Percentiles rank a stretch among this genome's conserved stretches.
Conservation (phyloP, 352 stramenopile genomes). For the Salisapilia sapeloensis region DNA sequence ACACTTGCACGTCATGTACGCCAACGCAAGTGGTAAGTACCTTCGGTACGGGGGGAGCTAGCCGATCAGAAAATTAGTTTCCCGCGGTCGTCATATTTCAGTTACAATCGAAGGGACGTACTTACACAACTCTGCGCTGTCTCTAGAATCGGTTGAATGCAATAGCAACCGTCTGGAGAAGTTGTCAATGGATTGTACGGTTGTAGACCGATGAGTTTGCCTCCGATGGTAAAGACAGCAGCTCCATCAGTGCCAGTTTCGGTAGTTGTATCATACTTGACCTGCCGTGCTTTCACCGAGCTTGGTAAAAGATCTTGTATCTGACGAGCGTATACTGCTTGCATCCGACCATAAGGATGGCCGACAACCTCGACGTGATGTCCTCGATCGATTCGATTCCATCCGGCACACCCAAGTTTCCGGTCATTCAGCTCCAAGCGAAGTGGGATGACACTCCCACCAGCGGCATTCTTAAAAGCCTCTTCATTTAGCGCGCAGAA, state of each 20-base stretch:
- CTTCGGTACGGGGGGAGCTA: constrained; percentile 35
- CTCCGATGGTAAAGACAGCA: constrained; percentile 34
- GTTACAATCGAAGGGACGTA: constrained; percentile 14
- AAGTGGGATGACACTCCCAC: constrained; percentile 22
- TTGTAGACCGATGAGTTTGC: constrained; percentile 38
- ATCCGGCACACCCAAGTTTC: constrained; percentile 28
- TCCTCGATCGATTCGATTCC: constrained; percentile 6
- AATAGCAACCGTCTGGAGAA: constrained; percentile 15
- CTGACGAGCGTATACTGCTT: constrained; percentile 19
- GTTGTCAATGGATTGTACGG: constrained; percentile 15
- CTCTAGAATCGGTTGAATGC: constrained; percentile 36
- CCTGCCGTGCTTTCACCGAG: constrained; percentile 24
- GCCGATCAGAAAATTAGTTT: background rate
- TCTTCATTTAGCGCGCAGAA: constrained; percentile 35
- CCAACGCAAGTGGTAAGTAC: constrained; percentile 28
- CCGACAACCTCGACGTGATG: constrained; percentile 31
- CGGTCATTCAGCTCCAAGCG: constrained; percentile 31
- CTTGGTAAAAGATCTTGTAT: constrained; percentile 23
- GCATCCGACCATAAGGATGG: constrained; percentile 33
- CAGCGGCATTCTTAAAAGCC: constrained; percentile 22
- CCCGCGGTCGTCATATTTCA: background rate
- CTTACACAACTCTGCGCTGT: constrained; percentile 25
- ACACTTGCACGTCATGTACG: constrained; percentile 22
- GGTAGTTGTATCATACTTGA: constrained; percentile 23
- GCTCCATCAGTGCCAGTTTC: constrained; percentile 18